Conservation (phyloP, 2,329 filamentous ascomycete genomes). For the Beauveria pseudobassiana region DNA sequence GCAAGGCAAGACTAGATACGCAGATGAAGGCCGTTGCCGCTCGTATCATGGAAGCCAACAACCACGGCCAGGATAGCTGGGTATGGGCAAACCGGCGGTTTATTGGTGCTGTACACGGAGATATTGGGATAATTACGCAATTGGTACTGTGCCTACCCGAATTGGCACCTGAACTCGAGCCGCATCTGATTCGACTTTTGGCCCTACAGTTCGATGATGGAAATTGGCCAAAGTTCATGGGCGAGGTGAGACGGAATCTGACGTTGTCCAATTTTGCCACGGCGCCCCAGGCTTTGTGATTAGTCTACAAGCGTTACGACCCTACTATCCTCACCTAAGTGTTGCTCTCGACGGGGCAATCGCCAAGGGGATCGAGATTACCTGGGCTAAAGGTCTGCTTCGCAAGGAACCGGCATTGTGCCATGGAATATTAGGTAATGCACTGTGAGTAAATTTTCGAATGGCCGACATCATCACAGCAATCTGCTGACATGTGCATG, state of each 20-base stretch:
- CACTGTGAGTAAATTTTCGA: constrained; percentile 41
- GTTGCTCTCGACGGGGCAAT: constrained; percentile 47
- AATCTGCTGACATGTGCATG: neutral
- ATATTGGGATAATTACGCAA: constrained; percentile 64
- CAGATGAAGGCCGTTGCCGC: constrained; percentile 50
- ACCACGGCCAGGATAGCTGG: constrained; percentile 43
- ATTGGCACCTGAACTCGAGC: constrained; percentile 45
- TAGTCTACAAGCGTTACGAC: constrained; percentile 47
- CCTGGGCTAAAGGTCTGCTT: constrained; percentile 50
- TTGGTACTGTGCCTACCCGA: constrained; percentile 50
- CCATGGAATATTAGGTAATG: constrained; percentile 59
- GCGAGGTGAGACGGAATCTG: constrained; percentile 30
- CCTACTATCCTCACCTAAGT: constrained; percentile 47
- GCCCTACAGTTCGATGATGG: constrained; percentile 52
- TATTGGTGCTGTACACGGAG: constrained; percentile 60
- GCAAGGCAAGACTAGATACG: constrained; percentile 40
- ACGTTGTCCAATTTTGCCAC: constrained; percentile 59
- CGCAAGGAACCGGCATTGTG: constrained; percentile 59
- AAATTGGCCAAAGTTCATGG: constrained; percentile 51
- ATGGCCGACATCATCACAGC: neutral
- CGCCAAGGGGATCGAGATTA: constrained; percentile 40
- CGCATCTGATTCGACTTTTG: constrained; percentile 47
- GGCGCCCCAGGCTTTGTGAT: constrained; percentile 57
- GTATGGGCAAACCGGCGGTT: constrained; percentile 56
- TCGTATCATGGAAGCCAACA: constrained; percentile 46